A percentile compares a stretch with the other conserved stretches of the same genome.
Evolutionary conservation across 306 rosid species (phyloP).

Genomic region (Amphicarpaea edgeworthii): DNA sequence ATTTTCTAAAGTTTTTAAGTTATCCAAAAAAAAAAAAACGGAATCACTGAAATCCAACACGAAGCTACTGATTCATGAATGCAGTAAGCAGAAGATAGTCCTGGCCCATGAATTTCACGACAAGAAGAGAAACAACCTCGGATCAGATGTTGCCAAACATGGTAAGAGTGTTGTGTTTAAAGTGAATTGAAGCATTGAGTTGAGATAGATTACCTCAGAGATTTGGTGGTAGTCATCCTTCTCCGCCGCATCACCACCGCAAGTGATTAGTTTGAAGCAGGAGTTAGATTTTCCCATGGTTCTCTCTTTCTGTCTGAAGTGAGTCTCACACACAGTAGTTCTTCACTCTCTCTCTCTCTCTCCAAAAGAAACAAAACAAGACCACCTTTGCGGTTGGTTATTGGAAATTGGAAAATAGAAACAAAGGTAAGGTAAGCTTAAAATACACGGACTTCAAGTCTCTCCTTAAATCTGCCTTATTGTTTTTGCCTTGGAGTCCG

Average conservation of each 20-base stretch:
- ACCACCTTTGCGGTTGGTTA: constrained; percentile 51
- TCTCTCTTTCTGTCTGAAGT: not conserved
- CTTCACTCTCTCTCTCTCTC: not conserved
- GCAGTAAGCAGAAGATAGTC: constrained; percentile 25
- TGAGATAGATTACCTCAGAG: constrained; percentile 62
- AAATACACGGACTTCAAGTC: constrained; percentile 69
- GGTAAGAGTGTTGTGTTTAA: not conserved
- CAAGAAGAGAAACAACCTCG: constrained; percentile 13
- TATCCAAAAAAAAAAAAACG: not conserved
- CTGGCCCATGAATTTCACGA: constrained; percentile 2
- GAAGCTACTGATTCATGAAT: constrained; percentile 16
- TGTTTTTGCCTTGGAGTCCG: constrained; percentile 58
- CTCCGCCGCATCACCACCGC: constrained; percentile 71
- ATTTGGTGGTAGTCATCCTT: constrained; percentile 59
- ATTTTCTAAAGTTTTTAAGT: not conserved
- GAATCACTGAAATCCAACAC: not conserved
- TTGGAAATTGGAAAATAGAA: constrained; percentile 56
- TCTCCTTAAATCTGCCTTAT: constrained; percentile 59
- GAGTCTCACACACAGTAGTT: constrained; percentile 6
- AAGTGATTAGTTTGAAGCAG: constrained; percentile 83
- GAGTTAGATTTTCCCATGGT: constrained; percentile 76
- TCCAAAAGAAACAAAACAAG: constrained; percentile 47
- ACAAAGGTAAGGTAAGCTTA: constrained; percentile 36
- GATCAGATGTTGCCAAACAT: constrained; percentile 20
- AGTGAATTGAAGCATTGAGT: not conserved